Evolutionary conservation across 345 rosid species (phyloP).

Genomic region (Barbarea vulgaris): DNA sequence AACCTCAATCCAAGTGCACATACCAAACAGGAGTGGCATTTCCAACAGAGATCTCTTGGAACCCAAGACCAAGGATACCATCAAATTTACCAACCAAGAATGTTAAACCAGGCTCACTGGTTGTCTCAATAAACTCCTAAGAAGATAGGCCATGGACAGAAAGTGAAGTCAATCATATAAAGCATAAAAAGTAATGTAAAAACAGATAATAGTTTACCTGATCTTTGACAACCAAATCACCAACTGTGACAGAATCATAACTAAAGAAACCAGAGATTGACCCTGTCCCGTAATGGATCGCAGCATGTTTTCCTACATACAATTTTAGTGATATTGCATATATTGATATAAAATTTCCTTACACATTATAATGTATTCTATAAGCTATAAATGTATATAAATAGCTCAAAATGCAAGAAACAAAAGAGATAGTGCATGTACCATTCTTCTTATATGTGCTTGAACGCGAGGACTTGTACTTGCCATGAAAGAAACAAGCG

Average conservation of each 20-base stretch:
- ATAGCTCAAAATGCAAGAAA: background rate
- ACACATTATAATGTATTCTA: background rate
- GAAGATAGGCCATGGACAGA: background rate
- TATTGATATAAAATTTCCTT: background rate
- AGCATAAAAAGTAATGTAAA: background rate
- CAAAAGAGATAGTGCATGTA: conserved; percentile 22
- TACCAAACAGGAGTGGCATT: conserved; percentile 84
- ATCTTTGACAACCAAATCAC: conserved; percentile 71
- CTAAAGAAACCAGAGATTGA: conserved; percentile 86
- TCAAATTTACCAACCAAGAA: conserved; percentile 89
- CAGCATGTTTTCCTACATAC: conserved; percentile 61
- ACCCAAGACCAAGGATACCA: conserved; percentile 92
- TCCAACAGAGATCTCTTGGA: conserved; percentile 86
- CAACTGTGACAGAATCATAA: conserved; percentile 74
- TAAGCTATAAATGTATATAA: background rate
- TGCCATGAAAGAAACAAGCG: conserved; percentile 59
- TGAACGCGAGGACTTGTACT: conserved; percentile 71
- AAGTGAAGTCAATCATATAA: background rate
- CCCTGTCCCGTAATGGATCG: conserved; percentile 88
- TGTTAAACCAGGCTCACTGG: conserved; percentile 77
- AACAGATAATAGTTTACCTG: conserved; percentile 51
- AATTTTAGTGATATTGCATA: background rate
- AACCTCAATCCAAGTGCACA: conserved; percentile 1
- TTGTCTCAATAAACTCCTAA: conserved; percentile 92
- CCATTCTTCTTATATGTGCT: conserved; percentile 79